phyloP scores from a whole-genome alignment of 805 yeast species.

The Schwanniomyces occidentalis region DNA sequence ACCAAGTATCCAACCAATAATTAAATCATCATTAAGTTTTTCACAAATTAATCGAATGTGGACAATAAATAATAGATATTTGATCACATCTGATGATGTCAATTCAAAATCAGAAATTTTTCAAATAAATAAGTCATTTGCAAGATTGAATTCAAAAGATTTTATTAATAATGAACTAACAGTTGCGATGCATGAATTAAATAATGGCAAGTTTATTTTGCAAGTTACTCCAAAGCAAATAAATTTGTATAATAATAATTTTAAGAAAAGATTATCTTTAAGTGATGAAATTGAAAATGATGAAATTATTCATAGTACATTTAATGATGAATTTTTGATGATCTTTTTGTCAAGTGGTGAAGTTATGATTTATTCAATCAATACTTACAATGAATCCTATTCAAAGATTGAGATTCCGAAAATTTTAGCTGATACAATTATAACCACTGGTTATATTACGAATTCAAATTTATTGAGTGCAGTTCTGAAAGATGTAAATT shows the following conservation, averaged over 20 bases:
- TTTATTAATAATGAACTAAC: slow-evolving; percentile 66
- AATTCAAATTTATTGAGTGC: slow-evolving; percentile 39
- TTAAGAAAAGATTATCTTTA: slow-evolving; percentile 52
- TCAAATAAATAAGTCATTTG: slow-evolving; percentile 60
- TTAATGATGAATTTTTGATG: slow-evolving; percentile 63
- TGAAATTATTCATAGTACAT: slow-evolving; percentile 63
- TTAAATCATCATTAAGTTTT: slow-evolving; percentile 68
- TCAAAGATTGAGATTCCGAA: slow-evolving; percentile 40
- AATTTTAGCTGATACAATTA: slow-evolving; percentile 48
- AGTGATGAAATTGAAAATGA: slow-evolving; percentile 42
- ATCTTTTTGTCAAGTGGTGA: slow-evolving; percentile 71
- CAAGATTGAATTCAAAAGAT: slow-evolving; percentile 58
- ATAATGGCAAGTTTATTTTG: slow-evolving; percentile 57
- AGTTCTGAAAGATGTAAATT: slow-evolving; percentile 29
- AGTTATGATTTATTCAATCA: slow-evolving; percentile 51
- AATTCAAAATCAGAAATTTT: slow-evolving; percentile 69
- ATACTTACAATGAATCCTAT: slow-evolving; percentile 38
- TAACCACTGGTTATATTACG: slow-evolving; percentile 69
- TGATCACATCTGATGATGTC: slow-evolving; percentile 69
- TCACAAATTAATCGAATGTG: slow-evolving; percentile 74
- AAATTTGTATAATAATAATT: slow-evolving; percentile 57
- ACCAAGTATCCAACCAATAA: slow-evolving; percentile 66
- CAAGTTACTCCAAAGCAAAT: slow-evolving; percentile 74
- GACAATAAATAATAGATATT: slow-evolving; percentile 63
- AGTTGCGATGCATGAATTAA: slow-evolving; percentile 62